Base-by-base conservation (phyloP, 208 protist genomes). In the Vickermania spadyakhi region DNA sequence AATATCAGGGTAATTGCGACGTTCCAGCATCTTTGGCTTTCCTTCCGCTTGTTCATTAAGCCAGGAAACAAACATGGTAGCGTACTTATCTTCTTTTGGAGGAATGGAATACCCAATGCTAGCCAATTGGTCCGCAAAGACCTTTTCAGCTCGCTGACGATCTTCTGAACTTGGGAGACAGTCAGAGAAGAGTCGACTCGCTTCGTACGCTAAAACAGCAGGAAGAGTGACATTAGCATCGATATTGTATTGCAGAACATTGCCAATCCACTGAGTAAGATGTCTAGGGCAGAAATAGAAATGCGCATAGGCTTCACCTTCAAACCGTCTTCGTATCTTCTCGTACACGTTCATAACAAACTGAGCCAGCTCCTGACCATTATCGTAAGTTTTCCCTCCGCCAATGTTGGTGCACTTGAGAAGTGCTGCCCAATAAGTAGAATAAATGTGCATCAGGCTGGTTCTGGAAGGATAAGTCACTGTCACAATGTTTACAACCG, bases 261-360 rank as follows among this genome's bases (percentile, higher is more conserved):
- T 93, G 4, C 82, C 64, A 14, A 96, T 68, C 89, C 94, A 98
- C 45, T 80, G 78, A n/a, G 96, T 98, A 22, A 99, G 68, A 64
- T 98, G 94, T 28, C 96, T 86, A 3, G 97, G 97, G 58, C 91
- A 97, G 74, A 98, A 98, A 52, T 95, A 60, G 73, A 98, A 98
- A 68, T 99, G 97, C 18, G 86, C 77, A 60, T 97, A 83, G 36
- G 94, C 91, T 63, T 98, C 96, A 11, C 89, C 81, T 31, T 94
- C 91, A 69, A 98, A 98, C 51, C 80, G 73, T 26, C 64, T 56
- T 18, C 81, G 67, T 29, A 99, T 81, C 50, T 84, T 84, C 22
- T 97, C 88, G 77, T 96, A 99, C 25, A 98, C 80, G 45, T 83
- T 81, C 26, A 98, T 73, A 70, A 98, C 90, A 65, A 94, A 93